Evolutionary conservation across 768 basidiomycete genomes (phyloP).

Genomic region (Suillus cothurnatus): DNA sequence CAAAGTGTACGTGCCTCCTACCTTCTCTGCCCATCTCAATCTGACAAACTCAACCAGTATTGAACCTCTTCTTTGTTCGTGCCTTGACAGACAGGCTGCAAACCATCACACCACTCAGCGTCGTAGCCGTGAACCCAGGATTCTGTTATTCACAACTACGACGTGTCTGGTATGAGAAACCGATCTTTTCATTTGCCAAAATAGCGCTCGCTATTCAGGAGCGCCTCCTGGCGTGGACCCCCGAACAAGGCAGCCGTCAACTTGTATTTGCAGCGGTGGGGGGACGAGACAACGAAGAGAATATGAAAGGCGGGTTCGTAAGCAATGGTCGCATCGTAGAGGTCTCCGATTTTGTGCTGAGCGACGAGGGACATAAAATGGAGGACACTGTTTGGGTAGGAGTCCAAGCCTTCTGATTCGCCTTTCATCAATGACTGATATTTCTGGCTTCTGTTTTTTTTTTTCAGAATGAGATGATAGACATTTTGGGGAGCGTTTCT

Average conservation of each 20-base stretch:
- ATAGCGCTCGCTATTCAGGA: conserved; percentile 10
- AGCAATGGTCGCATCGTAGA: conserved; percentile 18
- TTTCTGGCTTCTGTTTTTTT: not conserved
- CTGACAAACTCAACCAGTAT: conserved; percentile 18
- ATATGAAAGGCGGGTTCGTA: conserved; percentile 26
- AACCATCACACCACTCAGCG: conserved; percentile 23
- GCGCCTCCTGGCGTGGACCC: conserved; percentile 18
- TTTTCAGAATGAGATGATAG: conserved; percentile 22
- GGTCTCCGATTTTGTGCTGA: conserved; percentile 36
- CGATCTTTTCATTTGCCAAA: not conserved
- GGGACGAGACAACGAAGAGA: conserved; percentile 21
- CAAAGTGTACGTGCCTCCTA: conserved; percentile 28
- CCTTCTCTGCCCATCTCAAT: not conserved
- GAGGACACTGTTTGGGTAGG: conserved; percentile 39
- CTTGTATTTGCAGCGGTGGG: conserved; percentile 35
- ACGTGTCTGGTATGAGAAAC: not conserved
- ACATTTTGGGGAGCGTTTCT: conserved; percentile 18
- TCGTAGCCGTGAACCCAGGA: conserved; percentile 32
- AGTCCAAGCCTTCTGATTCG: conserved; percentile 8
- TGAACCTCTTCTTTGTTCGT: conserved; percentile 34
- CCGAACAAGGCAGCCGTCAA: conserved; percentile 38
- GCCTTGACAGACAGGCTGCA: conserved; percentile 26
- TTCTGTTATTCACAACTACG: conserved; percentile 32
- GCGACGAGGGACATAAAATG: conserved; percentile 28
- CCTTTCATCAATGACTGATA: no score